Base-by-base conservation (phyloP, 495 filamentous ascomycete genomes). In the Trichoderma reesei region DNA sequence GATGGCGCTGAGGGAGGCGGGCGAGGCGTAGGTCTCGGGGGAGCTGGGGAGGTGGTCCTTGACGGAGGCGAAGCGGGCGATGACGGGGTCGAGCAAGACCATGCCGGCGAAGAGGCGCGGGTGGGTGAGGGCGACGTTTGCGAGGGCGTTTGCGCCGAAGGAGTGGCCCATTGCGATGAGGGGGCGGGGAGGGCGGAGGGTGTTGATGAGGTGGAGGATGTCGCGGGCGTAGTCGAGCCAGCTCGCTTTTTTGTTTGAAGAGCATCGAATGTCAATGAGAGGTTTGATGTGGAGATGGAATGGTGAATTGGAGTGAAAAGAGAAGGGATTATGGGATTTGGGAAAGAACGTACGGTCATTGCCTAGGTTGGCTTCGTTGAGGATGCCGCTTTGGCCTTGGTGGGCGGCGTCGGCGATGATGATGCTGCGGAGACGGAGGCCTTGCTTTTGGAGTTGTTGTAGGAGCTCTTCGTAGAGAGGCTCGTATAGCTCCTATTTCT, bases 181-280 rank as follows among this genome's bases (percentile, higher is more conserved):
- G 5, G 94, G 93, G 11, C 90, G 88, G 3, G 89, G 86, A 8
- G 80, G 74, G 38, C 90, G 89, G 75, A 96, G 92, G 51, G 83
- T 78, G 74, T 96, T 97, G 75, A 94, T 81, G 70, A 96, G 81
- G 68, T 90, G 84, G n/a, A 95, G 81, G 11, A 97, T 82, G 74
- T 98, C 94, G 59, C 94, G 83, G 18, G 90, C 74, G 73, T 96
- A 86, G 75, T 98, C 94, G 60, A 85, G 80, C 94, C 94, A 98
- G 67, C 79, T 85, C 9, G 90, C 86, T 89, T 69, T 36, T 34
- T 60, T 3, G 11, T 1, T 26, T n/a, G 26, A 26, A 26, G 3
- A 26, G 26, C 26, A 26, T 37, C 20, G 1, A 6, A 5, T 11
- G 13, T 60, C 6, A 37, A 8, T 31, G 6, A 18, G 5, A 69